Evolutionary conservation across 2,329 filamentous ascomycete genomes (phyloP).

Genomic region (Tolypocladium amazonense): DNA sequence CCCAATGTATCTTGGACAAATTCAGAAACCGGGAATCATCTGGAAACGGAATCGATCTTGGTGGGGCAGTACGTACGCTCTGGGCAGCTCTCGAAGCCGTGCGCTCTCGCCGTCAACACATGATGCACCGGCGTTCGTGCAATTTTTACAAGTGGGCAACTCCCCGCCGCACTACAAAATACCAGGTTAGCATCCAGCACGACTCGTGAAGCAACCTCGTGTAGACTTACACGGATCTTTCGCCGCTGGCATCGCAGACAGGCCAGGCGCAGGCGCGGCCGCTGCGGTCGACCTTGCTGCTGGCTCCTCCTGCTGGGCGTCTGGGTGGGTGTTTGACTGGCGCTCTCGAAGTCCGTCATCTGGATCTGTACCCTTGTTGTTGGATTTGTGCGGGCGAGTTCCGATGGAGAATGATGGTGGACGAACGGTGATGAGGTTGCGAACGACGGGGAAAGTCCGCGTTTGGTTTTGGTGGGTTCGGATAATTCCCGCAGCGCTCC

Average conservation of each 20-base stretch:
- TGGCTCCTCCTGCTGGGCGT: constrained; percentile 6
- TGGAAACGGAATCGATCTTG: not conserved
- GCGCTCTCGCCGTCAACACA: constrained; percentile 34
- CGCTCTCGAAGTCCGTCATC: constrained; percentile 7
- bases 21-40: not conserved
- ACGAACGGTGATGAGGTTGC: not conserved
- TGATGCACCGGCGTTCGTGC: constrained; percentile 26
- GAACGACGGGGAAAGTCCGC: not conserved
- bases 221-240: constrained; percentile 32
- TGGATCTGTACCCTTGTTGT: not conserved
- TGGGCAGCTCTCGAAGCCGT: constrained; percentile 26
- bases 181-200: not conserved
- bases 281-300: constrained; percentile 10
- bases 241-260: constrained; percentile 32
- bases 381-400: not conserved
- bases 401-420: not conserved
- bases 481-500: not conserved
- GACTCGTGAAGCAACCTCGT: too few relatives aligned
- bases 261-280: constrained; percentile 16
- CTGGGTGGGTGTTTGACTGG: constrained; percentile 1
- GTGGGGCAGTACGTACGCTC: constrained; percentile 18
- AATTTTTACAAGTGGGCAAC: constrained; percentile 29
- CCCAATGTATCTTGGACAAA: constrained; percentile 2
- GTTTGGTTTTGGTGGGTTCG: not conserved
- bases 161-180: constrained; percentile 31